Evolutionary conservation across 805 yeast species (phyloP).

Genomic region (Candida patagonica): DNA sequence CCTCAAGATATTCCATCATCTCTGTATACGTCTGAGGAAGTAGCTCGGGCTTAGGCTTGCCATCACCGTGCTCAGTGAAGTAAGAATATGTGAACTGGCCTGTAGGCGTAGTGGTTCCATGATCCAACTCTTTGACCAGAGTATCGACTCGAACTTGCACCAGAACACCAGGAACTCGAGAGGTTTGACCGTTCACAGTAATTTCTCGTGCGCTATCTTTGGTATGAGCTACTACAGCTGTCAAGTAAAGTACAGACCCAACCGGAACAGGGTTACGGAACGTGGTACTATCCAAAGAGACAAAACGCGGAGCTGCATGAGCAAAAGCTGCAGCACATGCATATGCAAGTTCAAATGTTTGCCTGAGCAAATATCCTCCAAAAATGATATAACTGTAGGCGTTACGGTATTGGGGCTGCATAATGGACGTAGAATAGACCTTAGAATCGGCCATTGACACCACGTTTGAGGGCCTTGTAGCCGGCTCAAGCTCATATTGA

Average conservation of each 20-base stretch:
- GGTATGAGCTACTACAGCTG: conserved; percentile 77
- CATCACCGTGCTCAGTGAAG: conserved; percentile 40
- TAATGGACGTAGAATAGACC: conserved; percentile 68
- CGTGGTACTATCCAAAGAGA: conserved; percentile 82
- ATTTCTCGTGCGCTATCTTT: conserved; percentile 50
- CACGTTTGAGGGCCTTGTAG: conserved; percentile 39
- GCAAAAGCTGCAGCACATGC: conserved; percentile 88
- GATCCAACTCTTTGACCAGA: conserved; percentile 58
- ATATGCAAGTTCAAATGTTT: conserved; percentile 87
- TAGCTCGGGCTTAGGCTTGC: conserved; percentile 45
- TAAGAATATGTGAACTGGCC: conserved; percentile 95
- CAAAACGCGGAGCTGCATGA: conserved; percentile 77
- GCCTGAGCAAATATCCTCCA: conserved; percentile 90
- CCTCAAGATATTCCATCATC: conserved; percentile 86
- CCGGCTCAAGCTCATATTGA: conserved; percentile 21
- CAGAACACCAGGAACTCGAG: conserved; percentile 51
- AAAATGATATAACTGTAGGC: conserved; percentile 90
- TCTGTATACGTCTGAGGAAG: conserved; percentile 83
- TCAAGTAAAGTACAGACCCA: conserved; percentile 77
- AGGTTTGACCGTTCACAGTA: conserved; percentile 10
- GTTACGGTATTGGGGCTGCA: conserved; percentile 96
- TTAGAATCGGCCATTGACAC: conserved; percentile 63
- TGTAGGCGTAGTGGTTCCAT: conserved; percentile 53
- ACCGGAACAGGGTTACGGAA: conserved; percentile 95
- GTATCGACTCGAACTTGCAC: conserved; percentile 88